Evolutionary conservation across 805 yeast species (phyloP).

Genomic region (Metahyphopichia silvanorum): DNA sequence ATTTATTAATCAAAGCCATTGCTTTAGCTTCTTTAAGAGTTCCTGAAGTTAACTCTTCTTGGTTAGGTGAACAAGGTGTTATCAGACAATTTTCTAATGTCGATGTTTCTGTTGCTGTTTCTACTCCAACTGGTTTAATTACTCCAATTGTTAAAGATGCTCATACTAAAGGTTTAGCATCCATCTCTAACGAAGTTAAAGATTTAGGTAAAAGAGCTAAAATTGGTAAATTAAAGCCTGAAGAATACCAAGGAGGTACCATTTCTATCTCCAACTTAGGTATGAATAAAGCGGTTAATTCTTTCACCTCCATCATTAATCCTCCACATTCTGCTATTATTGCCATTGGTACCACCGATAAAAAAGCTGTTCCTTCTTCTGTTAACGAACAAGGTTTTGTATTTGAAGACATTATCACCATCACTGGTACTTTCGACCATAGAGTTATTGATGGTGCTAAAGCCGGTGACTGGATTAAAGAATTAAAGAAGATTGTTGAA

Average conservation of each 20-base stretch:
- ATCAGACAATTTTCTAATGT: conserved; percentile 90
- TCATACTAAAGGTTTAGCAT: conserved; percentile 77
- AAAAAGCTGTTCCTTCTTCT: conserved; percentile 89
- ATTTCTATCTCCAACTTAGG: conserved; percentile 98
- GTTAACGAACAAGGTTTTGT: conserved; percentile 88
- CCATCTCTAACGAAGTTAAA: conserved; percentile 81
- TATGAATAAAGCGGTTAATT: conserved; percentile 90
- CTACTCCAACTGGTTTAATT: conserved; percentile 95
- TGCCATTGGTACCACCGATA: conserved; percentile 91
- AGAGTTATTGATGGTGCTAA: conserved; percentile 96
- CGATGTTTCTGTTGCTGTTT: conserved; percentile 97
- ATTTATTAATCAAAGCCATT: conserved; percentile 89
- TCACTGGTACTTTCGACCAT: conserved; percentile 98
- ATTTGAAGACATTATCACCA: conserved; percentile 85
- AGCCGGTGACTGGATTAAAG: conserved; percentile 96
- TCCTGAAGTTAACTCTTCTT: conserved; percentile 91
- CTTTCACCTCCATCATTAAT: conserved; percentile 95
- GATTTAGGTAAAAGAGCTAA: conserved; percentile 96
- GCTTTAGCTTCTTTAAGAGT: conserved; percentile 87
- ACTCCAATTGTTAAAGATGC: conserved; percentile 95
- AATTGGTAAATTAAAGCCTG: conserved; percentile 87
- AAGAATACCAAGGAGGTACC: conserved; percentile 99
- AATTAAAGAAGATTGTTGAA: conserved; percentile 85
- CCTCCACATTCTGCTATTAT: conserved; percentile 95
- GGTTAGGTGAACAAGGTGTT: conserved; percentile 85